Evolutionary conservation across 129 eudicot genomes (phyloP).

Genomic region (Oenanthe sinensis): DNA sequence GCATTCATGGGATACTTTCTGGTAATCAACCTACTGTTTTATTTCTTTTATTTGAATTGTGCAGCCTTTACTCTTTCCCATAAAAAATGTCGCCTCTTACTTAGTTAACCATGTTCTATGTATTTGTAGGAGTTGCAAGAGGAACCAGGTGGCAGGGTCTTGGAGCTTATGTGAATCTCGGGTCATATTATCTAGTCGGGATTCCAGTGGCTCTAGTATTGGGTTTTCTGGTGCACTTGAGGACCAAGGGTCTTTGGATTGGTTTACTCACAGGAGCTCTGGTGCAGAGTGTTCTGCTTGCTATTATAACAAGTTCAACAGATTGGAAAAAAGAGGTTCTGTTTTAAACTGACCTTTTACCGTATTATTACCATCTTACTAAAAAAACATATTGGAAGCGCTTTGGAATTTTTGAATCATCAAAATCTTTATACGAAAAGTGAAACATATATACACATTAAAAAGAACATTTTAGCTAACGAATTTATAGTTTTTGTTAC

Average conservation of each 20-base stretch:
- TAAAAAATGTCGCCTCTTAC: not conserved
- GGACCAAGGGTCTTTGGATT: conserved; percentile 36
- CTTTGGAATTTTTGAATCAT: no score
- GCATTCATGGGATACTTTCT: conserved; percentile 22
- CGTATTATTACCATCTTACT: not conserved
- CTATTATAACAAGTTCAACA: conserved; percentile 14
- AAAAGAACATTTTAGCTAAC: no score
- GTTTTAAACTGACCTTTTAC: not conserved
- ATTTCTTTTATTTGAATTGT: not conserved
- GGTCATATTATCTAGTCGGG: conserved; percentile 34
- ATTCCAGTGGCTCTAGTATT: conserved; percentile 24
- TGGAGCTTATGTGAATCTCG: conserved; percentile 38
- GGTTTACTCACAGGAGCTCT: conserved; percentile 24
- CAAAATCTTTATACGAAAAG: no score
- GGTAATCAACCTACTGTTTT: conserved; percentile 3
- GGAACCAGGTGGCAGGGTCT: conserved; percentile 32
- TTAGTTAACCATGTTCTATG: not conserved
- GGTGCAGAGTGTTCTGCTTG: conserved; percentile 20
- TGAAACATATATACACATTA: no score
- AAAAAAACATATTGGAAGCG: no score
- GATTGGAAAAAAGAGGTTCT: conserved; percentile 38
- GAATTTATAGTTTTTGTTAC: not conserved
- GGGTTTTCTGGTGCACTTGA: conserved; percentile 26
- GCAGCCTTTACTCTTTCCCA: no score
- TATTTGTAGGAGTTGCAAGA: conserved; percentile 32